Evolutionary conservation across 768 basidiomycete genomes (phyloP).

Genomic region (Suillus variegatus): DNA sequence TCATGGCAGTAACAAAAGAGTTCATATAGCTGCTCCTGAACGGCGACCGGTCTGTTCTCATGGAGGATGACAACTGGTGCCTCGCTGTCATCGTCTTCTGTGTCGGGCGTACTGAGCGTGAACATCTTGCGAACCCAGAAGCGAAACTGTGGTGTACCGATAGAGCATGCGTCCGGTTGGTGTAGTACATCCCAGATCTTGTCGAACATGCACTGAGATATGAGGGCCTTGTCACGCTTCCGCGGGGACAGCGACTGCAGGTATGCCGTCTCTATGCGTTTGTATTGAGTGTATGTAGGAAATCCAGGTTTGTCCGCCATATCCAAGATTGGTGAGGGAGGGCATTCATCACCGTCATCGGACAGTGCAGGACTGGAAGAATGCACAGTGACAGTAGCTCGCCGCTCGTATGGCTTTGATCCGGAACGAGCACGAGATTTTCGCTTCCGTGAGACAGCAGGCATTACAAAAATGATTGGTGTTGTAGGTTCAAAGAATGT

Average conservation of each 20-base stretch:
- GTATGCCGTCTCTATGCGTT: conserved; percentile 58
- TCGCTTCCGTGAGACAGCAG: not conserved
- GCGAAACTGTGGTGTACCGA: conserved; percentile 67
- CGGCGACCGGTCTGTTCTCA: conserved; percentile 71
- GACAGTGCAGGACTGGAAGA: conserved; percentile 12
- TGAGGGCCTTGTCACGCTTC: conserved; percentile 69
- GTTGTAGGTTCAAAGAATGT: not conserved
- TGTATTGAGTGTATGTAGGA: conserved; percentile 63
- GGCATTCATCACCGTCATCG: not conserved
- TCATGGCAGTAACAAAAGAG: conserved; percentile 75
- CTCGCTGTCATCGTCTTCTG: conserved; percentile 20
- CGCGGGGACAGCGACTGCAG: conserved; percentile 56
- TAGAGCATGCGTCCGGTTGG: conserved; percentile 45
- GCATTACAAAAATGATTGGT: not conserved
- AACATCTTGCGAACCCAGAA: conserved; percentile 90
- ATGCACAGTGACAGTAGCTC: conserved; percentile 5
- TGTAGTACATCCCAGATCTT: conserved; percentile 70
- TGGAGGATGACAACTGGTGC: conserved; percentile 57
- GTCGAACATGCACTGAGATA: conserved; percentile 70
- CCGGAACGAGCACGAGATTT: conserved; percentile 5
- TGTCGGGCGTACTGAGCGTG: conserved; percentile 39
- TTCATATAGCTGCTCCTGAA: conserved; percentile 78
- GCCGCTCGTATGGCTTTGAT: conserved; percentile 25
- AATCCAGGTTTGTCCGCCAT: conserved; percentile 45
- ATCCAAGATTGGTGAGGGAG: conserved; percentile 8